phyloP scores from a whole-genome alignment of 768 basidiomycete genomes.

The Rhizopogon vulgaris region DNA sequence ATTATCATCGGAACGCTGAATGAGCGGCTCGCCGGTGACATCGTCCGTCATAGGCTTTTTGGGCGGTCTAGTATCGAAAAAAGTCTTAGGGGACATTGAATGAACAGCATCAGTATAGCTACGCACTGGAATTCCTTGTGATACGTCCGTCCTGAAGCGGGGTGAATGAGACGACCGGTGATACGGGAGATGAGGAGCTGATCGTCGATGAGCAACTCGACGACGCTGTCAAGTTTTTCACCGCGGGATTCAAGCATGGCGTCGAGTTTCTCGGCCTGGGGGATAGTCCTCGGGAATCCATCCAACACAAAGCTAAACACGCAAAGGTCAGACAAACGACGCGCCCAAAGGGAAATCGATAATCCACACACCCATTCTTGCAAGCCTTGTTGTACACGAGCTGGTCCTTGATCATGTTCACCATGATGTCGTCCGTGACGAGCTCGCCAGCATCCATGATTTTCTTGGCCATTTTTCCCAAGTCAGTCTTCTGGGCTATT shows the following conservation, averaged over 20 bases:
- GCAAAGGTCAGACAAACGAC: not conserved
- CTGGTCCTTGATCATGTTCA: constrained; percentile 95
- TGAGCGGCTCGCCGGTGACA: constrained; percentile 89
- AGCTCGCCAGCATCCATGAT: constrained; percentile 97
- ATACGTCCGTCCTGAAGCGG: constrained; percentile 83
- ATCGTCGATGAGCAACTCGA: constrained; percentile 90
- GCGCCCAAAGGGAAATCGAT: not conserved
- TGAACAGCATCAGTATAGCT: not conserved
- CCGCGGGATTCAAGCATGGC: constrained; percentile 76
- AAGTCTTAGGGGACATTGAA: constrained; percentile 9
- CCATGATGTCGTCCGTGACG: constrained; percentile 94
- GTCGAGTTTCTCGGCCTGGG: constrained; percentile 95
- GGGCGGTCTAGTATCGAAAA: constrained; percentile 65
- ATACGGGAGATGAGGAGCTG: constrained; percentile 95
- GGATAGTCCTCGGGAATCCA: constrained; percentile 98
- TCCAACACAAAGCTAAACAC: constrained; percentile 85
- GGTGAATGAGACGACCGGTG: constrained; percentile 93
- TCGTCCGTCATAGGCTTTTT: constrained; percentile 96
- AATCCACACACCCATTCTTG: constrained; percentile 80
- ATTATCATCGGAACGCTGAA: constrained; percentile 97
- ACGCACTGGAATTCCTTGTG: constrained; percentile 92
- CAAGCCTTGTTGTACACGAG: constrained; percentile 88
- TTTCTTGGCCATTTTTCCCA: constrained; percentile 92
- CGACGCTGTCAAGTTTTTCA: constrained; percentile 88
- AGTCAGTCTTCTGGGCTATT: constrained; percentile 76